These are phyloP conservation scores for Rhododendron henanense DNA, from an alignment of 148 eudicot species.

Conservation along the genomic window DNA sequence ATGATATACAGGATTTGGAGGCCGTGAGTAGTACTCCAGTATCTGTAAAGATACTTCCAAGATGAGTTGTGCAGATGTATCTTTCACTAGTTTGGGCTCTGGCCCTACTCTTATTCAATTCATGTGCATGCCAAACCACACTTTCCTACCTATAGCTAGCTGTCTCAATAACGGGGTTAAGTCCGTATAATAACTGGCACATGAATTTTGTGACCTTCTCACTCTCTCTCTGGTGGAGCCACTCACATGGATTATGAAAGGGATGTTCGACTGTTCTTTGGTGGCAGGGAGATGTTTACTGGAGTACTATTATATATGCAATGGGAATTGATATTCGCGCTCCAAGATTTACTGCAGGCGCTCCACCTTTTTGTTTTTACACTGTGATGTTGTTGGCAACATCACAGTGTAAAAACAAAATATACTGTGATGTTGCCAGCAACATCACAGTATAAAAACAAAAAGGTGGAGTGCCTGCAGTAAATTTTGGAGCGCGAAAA, in stretches of 20 bases:
- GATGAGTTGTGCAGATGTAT: neutral
- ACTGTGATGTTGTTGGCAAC: too few relatives aligned
- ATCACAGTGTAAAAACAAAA: too few relatives aligned
- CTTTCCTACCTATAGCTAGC: too few relatives aligned
- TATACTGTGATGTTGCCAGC: too few relatives aligned
- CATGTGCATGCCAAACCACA: neutral
- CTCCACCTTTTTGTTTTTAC: too few relatives aligned
- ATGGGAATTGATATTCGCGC: too few relatives aligned
- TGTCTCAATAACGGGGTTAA: neutral
- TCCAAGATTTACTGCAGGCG: too few relatives aligned
- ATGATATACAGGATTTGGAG: neutral
- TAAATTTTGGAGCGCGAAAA: too few relatives aligned
- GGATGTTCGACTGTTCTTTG: neutral
- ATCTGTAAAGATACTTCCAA: neutral
- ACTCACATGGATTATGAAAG: neutral
- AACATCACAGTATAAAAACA: too few relatives aligned
- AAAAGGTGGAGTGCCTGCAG: too few relatives aligned
- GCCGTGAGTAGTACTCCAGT: neutral
- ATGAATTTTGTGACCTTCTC: neutral
- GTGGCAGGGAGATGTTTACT: neutral
- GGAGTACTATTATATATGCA: too few relatives aligned
- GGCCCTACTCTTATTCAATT: constrained; percentile 4
- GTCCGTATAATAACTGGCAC: neutral
- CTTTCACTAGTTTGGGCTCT: neutral
- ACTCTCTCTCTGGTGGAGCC: neutral